phyloP scores from a whole-genome alignment of 352 stramenopile genomes.

The Peronospora farinosa region DNA sequence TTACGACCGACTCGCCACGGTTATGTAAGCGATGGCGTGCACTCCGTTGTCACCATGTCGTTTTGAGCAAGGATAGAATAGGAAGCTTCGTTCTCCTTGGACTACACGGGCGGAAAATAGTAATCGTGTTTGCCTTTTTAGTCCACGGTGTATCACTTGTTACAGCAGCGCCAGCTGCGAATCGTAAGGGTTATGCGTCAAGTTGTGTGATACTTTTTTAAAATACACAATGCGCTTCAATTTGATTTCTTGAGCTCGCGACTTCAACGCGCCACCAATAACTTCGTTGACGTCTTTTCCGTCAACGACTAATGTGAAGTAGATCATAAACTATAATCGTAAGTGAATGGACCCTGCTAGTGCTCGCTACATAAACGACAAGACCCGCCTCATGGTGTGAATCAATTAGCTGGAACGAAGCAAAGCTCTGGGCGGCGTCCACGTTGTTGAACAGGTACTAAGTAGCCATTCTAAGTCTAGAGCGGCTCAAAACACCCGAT shows the following conservation, averaged over 20 bases:
- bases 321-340: constrained; percentile 41
- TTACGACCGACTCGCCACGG: constrained; percentile 63
- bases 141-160: constrained; percentile 8
- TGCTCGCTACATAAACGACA: constrained; percentile 41
- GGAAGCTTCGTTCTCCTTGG: constrained; percentile 15
- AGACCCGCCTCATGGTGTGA: constrained; percentile 43
- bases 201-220: constrained; percentile 32
- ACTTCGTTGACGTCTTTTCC: background rate
- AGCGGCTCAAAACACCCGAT: too few species aligned
- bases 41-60: constrained; percentile 15
- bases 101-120: constrained; percentile 6
- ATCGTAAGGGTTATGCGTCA: constrained; percentile 4
- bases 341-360: constrained; percentile 24
- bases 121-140: constrained; percentile 15
- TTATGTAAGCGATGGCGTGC: constrained; percentile 30
- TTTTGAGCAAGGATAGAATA: constrained; percentile 35
- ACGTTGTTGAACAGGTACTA: constrained; percentile 14
- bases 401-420: constrained; percentile 17
- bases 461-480: background rate
- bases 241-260: constrained; percentile 34
- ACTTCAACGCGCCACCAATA: constrained; percentile 26
- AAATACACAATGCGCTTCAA: constrained; percentile 51
- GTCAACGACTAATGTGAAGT: constrained; percentile 4
- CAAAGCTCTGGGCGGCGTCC: constrained; percentile 31
- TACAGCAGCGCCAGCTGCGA: background rate